Evolutionary conservation across 352 stramenopile species (phyloP).

Genomic region (Phytophthora meadii): DNA sequence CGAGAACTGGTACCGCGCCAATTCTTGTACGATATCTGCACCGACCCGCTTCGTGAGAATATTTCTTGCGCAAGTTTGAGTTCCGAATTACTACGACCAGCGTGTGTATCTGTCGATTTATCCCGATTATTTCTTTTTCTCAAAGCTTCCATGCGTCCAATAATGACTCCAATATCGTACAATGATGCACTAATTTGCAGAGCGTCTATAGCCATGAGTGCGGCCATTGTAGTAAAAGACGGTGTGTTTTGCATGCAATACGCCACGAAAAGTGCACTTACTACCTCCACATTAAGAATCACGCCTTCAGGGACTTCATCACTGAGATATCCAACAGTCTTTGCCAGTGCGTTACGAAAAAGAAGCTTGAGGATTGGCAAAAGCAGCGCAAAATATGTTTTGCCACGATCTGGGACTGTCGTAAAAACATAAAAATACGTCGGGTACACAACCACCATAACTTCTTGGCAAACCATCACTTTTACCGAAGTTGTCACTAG

Average conservation of each 20-base stretch:
- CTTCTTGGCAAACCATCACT: constrained; percentile 19
- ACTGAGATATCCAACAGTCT: constrained; percentile 17
- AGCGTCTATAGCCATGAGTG: constrained; percentile 8
- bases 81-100: too few species aligned
- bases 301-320: constrained; percentile 31
- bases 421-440: constrained; percentile 36
- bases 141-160: constrained; percentile 7
- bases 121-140: not conserved
- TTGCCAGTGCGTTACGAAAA: constrained; percentile 25
- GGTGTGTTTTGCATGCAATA: constrained; percentile 50
- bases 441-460: constrained; percentile 35
- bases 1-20: too few species aligned
- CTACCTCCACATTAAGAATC: constrained; percentile 49
- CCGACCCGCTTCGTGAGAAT: too few species aligned
- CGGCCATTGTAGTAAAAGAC: constrained; percentile 28
- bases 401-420: constrained; percentile 6
- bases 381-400: constrained; percentile 33
- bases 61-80: too few species aligned
- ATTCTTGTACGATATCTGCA: too few species aligned
- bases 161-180: constrained; percentile 15
- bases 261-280: constrained; percentile 43
- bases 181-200: constrained; percentile 23
- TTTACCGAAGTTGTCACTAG: constrained; percentile 20
- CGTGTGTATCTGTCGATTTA: not conserved
- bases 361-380: constrained; percentile 42